Evolutionary conservation across 2,329 filamentous ascomycete genomes (phyloP).

Genomic region (Microsporum canis): DNA sequence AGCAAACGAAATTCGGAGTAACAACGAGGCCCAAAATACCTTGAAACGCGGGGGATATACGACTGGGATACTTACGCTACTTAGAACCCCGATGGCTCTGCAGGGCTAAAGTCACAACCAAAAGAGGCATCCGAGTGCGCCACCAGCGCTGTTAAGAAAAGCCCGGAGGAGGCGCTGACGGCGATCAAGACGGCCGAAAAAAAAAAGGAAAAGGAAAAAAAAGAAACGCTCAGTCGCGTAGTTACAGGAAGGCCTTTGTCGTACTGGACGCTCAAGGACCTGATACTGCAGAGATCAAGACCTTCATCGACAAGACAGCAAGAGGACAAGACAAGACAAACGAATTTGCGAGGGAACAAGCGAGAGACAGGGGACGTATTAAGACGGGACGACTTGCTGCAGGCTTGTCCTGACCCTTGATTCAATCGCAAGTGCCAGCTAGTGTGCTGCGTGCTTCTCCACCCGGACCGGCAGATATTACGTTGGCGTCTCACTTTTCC

Average conservation of each 20-base stretch:
- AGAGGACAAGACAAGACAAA: background rate
- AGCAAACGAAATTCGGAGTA: background rate
- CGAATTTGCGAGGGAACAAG: background rate
- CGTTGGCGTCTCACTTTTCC: background rate
- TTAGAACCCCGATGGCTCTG: background rate
- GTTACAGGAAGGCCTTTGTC: conserved; percentile 5
- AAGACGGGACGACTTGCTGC: background rate
- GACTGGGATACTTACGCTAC: background rate
- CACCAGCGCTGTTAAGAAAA: background rate
- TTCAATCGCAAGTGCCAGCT: background rate
- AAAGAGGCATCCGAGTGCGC: background rate
- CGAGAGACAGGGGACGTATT: background rate
- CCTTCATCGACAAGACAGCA: background rate
- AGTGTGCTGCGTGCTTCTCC: background rate
- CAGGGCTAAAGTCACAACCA: background rate
- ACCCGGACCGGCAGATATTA: conserved; percentile 1
- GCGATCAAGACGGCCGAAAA: background rate
- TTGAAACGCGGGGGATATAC: conserved; percentile 1
- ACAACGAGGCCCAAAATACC: background rate
- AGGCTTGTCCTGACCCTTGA: background rate
- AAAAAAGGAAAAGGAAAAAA: background rate
- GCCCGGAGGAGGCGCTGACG: background rate
- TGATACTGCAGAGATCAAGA: background rate
- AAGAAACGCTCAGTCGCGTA: background rate
- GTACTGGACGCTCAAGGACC: conserved; percentile 13